Evolutionary conservation across 331 rosid species (phyloP), one percentile per base, ranked within the genome.

Genomic region (Saraca asoca): DNA sequence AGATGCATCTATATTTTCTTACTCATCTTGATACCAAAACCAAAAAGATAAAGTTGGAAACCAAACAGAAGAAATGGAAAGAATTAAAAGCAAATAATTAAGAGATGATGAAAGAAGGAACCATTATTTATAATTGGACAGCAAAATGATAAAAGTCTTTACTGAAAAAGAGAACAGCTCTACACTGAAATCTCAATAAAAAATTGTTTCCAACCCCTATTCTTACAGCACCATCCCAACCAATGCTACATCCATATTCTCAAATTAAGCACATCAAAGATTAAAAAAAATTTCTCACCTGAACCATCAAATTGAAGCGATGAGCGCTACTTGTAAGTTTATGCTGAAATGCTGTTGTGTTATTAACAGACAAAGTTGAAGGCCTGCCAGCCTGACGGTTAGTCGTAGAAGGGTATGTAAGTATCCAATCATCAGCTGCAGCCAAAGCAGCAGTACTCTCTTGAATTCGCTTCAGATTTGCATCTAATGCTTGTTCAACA

Each of bases 391-490:
- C 77, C 76, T 86, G 97, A 55, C 89, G 88, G 61, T 87, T 78
- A 34, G 87, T 37, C 5, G 78, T 20, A 17, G 96, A 82, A 75
- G 90, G 81, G 76, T 73, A 68, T 11, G 82, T 82, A 56, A 90
- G 97, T 52, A 85, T 78, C 99, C 99, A 94, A 75, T 83, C 96
- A 88, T 94, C 99, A 81, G 99, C 97, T 24, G 99, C 96, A 56
- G 97, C 97, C 82, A 94, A 58, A 64, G 99, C 97, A 69, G 95
- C 96, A n/a, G 96, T 88, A 67, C 97, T 90, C 79, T 94, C 99
- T 85, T 90, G 95, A 72, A 94, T 94, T 67, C 99, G 82, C 78
- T 88, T 94, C 80, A 94, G 78, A 80, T 94, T 94, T 50, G 99
- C 95, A 24, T 85, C 92, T 70, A 94, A 72, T 75, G 99, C 99